phyloP scores from a whole-genome alignment of 148 eudicot genomes.

The Vaccinium darrowii region DNA sequence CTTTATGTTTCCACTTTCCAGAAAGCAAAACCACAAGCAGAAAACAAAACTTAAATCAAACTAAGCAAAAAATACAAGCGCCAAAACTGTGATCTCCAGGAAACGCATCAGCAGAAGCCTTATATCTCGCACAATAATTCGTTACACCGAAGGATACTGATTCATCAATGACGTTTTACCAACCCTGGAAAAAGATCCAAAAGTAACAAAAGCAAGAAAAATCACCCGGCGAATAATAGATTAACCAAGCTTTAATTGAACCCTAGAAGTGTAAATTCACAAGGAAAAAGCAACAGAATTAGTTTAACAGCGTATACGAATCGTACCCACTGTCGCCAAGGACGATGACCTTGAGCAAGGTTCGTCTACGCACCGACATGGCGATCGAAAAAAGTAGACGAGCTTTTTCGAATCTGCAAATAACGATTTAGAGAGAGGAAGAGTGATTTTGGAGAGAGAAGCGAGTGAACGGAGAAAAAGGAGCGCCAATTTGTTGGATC shows the following conservation, averaged over 20 bases:
- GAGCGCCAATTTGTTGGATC: slow-evolving; percentile 24
- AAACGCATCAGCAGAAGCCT: neutral
- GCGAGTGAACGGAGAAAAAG: neutral
- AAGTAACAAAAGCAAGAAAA: neutral
- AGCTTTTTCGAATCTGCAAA: neutral
- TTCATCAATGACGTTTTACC: slow-evolving; percentile 32
- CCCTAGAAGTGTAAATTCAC: slow-evolving; percentile 18
- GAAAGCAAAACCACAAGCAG: neutral
- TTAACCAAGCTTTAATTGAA: neutral
- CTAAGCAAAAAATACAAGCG: neutral
- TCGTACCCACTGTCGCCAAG: slow-evolving; percentile 29
- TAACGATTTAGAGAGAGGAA: slow-evolving; percentile 4
- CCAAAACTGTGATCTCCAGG: neutral
- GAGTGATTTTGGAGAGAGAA: neutral
- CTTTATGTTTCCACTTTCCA: neutral
- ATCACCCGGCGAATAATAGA: neutral
- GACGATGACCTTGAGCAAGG: slow-evolving; percentile 29
- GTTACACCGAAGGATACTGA: slow-evolving; percentile 22
- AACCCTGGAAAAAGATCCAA: slow-evolving; percentile 24
- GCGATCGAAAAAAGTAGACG: slow-evolving; percentile 5
- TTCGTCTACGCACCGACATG: slow-evolving; percentile 23
- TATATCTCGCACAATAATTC: neutral
- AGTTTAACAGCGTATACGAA: neutral
- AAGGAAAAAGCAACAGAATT: neutral
- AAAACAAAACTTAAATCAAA: neutral